These are phyloP conservation scores for Graphilbum fragrans DNA, from an alignment of 2,329 filamentous ascomycete genomes.

Conservation along the genomic window DNA sequence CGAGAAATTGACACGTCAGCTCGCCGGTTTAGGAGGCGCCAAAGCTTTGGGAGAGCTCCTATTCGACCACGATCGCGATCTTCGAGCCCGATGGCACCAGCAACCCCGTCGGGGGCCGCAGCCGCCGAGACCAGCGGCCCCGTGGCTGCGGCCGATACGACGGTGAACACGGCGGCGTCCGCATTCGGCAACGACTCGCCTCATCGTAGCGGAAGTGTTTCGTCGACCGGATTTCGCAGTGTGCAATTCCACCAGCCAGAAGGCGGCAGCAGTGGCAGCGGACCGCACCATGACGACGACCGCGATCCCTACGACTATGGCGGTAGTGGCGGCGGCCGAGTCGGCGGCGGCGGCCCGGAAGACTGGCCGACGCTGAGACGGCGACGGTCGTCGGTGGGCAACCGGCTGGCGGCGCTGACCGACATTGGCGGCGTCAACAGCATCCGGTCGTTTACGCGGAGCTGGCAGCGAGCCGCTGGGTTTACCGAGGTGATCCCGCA, in stretches of 20 bases:
- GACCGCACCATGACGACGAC: no score
- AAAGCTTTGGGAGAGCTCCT: no score
- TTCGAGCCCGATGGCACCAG: no score
- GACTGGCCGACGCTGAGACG: slow-evolving; percentile 7
- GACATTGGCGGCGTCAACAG: slow-evolving; percentile 87
- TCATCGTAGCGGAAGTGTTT: slow-evolving; percentile 4
- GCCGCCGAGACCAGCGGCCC: no score
- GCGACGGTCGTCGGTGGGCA: slow-evolving; percentile 32
- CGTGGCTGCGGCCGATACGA: no score
- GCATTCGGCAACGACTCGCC: no score
- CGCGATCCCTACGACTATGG: slow-evolving; percentile 4
- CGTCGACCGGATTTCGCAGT: slow-evolving; percentile 7
- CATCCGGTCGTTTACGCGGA: slow-evolving; percentile 84
- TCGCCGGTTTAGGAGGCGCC: no score
- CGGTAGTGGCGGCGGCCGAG: neutral
- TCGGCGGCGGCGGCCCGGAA: neutral
- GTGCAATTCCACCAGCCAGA: slow-evolving; percentile 10
- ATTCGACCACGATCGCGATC: no score
- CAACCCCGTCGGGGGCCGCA: no score
- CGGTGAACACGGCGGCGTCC: no score
- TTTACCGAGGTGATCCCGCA: slow-evolving; percentile 83
- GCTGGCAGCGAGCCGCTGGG: slow-evolving; percentile 80
- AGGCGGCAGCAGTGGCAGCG: neutral
- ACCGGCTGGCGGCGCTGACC: slow-evolving; percentile 42
- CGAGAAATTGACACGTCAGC: no score